Evolutionary conservation across 352 stramenopile species (phyloP), one percentile per base, ranked within the genome.

Genomic region (Phytophthora multivora): DNA sequence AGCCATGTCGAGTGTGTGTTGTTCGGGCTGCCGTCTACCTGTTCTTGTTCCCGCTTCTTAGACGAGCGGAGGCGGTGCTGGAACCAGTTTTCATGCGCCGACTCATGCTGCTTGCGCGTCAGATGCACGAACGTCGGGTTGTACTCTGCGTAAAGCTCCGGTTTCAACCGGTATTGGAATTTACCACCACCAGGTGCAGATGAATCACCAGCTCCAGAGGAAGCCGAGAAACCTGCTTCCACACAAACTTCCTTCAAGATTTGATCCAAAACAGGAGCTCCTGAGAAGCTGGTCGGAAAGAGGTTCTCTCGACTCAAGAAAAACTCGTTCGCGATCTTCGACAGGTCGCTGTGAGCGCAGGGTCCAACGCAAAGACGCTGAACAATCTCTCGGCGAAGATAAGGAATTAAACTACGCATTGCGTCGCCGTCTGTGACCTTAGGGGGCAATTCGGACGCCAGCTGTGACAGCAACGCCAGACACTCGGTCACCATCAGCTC

Each of bases 61-160:
- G 84, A 93, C n/a, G 60, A 73, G 10, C 81, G 74, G 25, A 88
- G 50, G 2, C 89, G 87, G 12, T 93, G 71, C 38, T 93, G 86
- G 45, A 93, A 92, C 79, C 87, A 94, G 26, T 95, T 95, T 53
- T 96, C 83, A 59, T 93, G 87, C 9, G 89, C 87, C 41, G 84
- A 85, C 55, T 95, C 87, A 53, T 96, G 88, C 35, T 96, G 87
- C 43, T 96, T 93, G 31, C 87, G 77, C 18, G 89, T 93, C 46
- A 96, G 57, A 47, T 95, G 85, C n/a, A 93, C 81, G 51, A 93
- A 95, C 6, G 86, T 90, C 12, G 89, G 84, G 45, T 89, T 84
- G 70, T 96, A 96, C 60, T 95, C 84, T 21, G 86, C 83, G 40
- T 87, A 91, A 6, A 91, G 69, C 57, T 93, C 79, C 0, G 89